Percentiles rank a stretch among this genome's conserved stretches.
Evolutionary conservation across 148 eudicot species (phyloP).

Genomic region (Talinum fruticosum): DNA sequence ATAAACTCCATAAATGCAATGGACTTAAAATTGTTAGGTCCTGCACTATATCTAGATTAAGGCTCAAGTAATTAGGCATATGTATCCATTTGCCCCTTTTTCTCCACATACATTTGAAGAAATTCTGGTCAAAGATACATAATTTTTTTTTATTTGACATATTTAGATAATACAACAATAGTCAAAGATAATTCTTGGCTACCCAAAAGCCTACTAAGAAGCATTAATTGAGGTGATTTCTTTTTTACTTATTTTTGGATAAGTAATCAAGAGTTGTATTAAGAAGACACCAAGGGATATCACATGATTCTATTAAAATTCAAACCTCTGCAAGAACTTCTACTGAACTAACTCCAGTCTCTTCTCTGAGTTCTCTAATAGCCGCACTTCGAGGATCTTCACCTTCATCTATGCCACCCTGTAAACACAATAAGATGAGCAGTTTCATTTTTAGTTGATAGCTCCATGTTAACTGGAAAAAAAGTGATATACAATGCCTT

Average conservation of each 20-base stretch:
- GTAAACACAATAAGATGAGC: constrained; percentile 17
- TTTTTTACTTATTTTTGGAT: too few relatives aligned
- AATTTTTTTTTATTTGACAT: too few relatives aligned
- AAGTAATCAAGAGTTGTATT: too few relatives aligned
- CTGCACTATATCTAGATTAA: too few relatives aligned
- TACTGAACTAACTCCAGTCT: constrained; percentile 86
- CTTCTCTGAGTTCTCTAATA: constrained; percentile 86
- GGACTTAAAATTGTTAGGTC: too few relatives aligned
- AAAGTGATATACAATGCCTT: not conserved
- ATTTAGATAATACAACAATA: not conserved
- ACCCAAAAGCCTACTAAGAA: not conserved
- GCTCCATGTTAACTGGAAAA: not conserved
- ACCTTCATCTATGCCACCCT: constrained; percentile 90
- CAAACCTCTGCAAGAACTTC: constrained; percentile 85
- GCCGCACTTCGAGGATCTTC: constrained; percentile 86
- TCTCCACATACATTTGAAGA: too few relatives aligned
- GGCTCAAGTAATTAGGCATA: too few relatives aligned
- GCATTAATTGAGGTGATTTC: not conserved
- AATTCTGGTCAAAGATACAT: too few relatives aligned
- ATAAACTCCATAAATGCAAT: too few relatives aligned
- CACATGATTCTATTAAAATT: constrained; percentile 12
- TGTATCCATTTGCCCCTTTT: too few relatives aligned
- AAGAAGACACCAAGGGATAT: too few relatives aligned
- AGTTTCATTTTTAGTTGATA: not conserved
- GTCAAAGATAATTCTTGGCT: not conserved